Conservation (phyloP, 2,329 filamentous ascomycete genomes). For the Eurotiales sp. region DNA sequence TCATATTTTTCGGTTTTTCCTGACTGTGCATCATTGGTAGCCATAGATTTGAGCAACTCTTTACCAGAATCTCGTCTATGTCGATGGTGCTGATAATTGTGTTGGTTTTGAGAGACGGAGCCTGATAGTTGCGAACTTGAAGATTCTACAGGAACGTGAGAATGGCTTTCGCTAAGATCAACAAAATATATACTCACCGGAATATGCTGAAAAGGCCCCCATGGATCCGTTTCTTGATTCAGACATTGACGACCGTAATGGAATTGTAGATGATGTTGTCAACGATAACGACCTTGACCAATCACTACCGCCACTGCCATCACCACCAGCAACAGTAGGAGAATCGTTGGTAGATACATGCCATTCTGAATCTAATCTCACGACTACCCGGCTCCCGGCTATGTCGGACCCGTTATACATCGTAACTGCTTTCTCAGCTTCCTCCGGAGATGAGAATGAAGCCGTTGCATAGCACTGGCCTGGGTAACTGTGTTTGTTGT, state of each 20-base stretch:
- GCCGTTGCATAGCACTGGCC: conserved; percentile 22
- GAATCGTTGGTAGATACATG: background rate
- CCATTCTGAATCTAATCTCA: conserved; percentile 28
- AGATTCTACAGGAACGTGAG: background rate
- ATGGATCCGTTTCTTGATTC: background rate
- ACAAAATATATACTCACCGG: too few relatives aligned
- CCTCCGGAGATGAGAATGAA: conserved; percentile 28
- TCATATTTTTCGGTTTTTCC: background rate
- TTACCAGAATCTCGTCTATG: conserved; percentile 11
- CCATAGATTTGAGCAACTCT: conserved; percentile 3
- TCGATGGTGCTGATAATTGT: background rate
- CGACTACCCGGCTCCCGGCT: conserved; percentile 30
- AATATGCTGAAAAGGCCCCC: conserved; percentile 2
- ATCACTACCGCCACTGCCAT: background rate
- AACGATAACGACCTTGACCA: conserved; percentile 5
- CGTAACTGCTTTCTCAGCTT: conserved; percentile 32
- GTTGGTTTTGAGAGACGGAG: background rate
- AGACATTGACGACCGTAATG: conserved; percentile 3
- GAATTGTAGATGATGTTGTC: background rate
- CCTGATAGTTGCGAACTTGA: background rate
- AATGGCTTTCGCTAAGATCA: background rate
- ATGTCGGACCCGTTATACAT: conserved; percentile 33
- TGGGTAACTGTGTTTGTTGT: conserved; percentile 1
- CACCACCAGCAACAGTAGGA: background rate
- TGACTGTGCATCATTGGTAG: background rate